Percentiles rank a stretch among this genome's conserved stretches.
Conservation (phyloP, 176 grass and related monocot genomes). For the Oryza meridionalis region DNA sequence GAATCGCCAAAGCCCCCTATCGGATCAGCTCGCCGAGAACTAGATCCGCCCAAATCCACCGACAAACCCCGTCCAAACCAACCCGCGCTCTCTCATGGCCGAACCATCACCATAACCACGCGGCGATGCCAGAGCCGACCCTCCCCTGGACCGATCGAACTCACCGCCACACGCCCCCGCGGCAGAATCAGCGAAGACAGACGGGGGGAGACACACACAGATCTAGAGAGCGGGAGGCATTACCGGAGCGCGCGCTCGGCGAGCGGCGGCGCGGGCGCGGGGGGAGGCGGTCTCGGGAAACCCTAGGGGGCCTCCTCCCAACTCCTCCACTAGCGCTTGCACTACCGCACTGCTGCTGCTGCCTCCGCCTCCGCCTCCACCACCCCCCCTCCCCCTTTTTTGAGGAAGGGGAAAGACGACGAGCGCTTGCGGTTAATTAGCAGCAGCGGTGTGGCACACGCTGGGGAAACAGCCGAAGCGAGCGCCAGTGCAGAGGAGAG, state of each 20-base stretch:
- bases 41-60: conserved; percentile 33
- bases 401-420: conserved; percentile 47
- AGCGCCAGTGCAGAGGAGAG: neutral
- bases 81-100: neutral
- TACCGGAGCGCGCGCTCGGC: conserved; percentile 26
- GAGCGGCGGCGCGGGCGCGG: neutral
- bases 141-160: neutral
- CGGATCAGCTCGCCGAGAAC: conserved; percentile 7
- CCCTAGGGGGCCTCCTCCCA: conserved; percentile 16
- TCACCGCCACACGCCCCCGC: neutral
- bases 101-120: neutral
- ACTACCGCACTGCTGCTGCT: neutral
- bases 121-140: neutral
- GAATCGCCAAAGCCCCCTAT: neutral
- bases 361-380: conserved; percentile 26
- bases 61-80: neutral
- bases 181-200: neutral
- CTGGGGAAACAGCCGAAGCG: conserved; percentile 46
- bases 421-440: conserved; percentile 51
- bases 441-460: conserved; percentile 33
- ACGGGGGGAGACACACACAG: neutral
- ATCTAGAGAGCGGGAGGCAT: conserved; percentile 24
- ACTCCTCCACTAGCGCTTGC: neutral
- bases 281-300: conserved; percentile 22
- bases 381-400: conserved; percentile 37